These are phyloP conservation scores for Zychaea mexicana DNA, from an alignment of 371 early-diverging fungal species.

Conservation along the genomic window DNA sequence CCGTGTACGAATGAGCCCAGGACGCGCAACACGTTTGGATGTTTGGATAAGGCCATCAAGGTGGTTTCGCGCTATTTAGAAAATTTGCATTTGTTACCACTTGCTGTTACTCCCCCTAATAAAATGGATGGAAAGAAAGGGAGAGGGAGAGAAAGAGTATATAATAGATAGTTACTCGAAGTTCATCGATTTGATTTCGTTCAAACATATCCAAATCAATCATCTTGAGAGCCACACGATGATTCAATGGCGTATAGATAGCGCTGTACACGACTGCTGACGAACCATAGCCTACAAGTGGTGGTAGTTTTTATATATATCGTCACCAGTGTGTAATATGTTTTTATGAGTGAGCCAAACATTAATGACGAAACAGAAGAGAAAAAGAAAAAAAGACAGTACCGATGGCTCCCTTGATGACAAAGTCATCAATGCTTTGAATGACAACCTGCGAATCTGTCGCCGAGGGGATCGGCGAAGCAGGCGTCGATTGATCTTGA, in stretches of 20 bases:
- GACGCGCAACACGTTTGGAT: slow-evolving; percentile 83
- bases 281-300: slow-evolving; percentile 91
- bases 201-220: slow-evolving; percentile 94
- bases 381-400: not conserved
- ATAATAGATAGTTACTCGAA: slow-evolving; percentile 14
- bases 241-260: slow-evolving; percentile 71
- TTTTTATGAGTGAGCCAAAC: not conserved
- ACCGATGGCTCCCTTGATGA: slow-evolving; percentile 44
- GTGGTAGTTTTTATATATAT: not conserved
- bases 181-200: slow-evolving; percentile 68
- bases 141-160: no score
- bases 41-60: slow-evolving; percentile 87
- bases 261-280: slow-evolving; percentile 88
- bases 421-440: slow-evolving; percentile 44
- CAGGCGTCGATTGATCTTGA: slow-evolving; percentile 6
- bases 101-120: no score
- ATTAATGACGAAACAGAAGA: not conserved
- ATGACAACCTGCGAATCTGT: not conserved
- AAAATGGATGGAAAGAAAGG: no score
- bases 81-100: no score
- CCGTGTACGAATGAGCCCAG: slow-evolving; percentile 84
- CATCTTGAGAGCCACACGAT: slow-evolving; percentile 82
- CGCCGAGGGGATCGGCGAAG: slow-evolving; percentile 10
- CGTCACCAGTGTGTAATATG: no score
- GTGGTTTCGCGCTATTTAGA: slow-evolving; percentile 84